Evolutionary conservation across 2,329 filamentous ascomycete species (phyloP).

Genomic region (Diaporthe capsici): DNA sequence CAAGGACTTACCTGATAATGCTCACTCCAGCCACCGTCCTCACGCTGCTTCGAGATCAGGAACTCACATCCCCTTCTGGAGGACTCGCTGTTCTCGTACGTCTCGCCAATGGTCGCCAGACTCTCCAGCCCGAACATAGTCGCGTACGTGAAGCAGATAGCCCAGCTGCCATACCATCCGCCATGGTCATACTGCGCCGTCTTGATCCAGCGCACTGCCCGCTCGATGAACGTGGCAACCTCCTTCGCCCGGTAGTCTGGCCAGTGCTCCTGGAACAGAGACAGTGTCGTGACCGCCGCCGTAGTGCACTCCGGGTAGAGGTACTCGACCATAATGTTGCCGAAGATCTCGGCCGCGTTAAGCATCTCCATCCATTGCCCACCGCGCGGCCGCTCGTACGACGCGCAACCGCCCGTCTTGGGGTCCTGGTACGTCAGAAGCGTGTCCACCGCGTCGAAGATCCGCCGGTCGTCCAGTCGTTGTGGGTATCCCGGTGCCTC

Average conservation of each 20-base stretch:
- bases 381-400: slow-evolving; percentile 88
- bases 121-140: slow-evolving; percentile 96
- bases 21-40: slow-evolving; percentile 97
- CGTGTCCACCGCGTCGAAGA: slow-evolving; percentile 92
- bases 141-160: slow-evolving; percentile 97
- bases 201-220: slow-evolving; percentile 88
- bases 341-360: slow-evolving; percentile 97
- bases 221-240: slow-evolving; percentile 78
- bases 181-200: slow-evolving; percentile 83
- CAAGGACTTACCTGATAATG: slow-evolving; percentile 77
- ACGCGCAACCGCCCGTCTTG: slow-evolving; percentile 84
- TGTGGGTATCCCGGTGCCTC: slow-evolving; percentile 78
- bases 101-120: slow-evolving; percentile 85
- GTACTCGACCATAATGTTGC: slow-evolving; percentile 98
- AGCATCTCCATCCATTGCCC: slow-evolving; percentile 84
- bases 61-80: slow-evolving; percentile 87
- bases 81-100: slow-evolving; percentile 79
- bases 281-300: slow-evolving; percentile 89
- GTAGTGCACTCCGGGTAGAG: slow-evolving; percentile 99
- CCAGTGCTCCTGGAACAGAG: slow-evolving; percentile 85
- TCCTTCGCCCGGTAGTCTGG: slow-evolving; percentile 84
- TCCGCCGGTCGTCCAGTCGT: slow-evolving; percentile 80
- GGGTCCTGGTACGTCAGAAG: slow-evolving; percentile 91
- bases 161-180: slow-evolving; percentile 99
- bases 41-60: slow-evolving; percentile 84